These are phyloP conservation scores for Bjerkandera adusta DNA, from an alignment of 1,284 basidiomycete genomes.

Conservation along the genomic window DNA sequence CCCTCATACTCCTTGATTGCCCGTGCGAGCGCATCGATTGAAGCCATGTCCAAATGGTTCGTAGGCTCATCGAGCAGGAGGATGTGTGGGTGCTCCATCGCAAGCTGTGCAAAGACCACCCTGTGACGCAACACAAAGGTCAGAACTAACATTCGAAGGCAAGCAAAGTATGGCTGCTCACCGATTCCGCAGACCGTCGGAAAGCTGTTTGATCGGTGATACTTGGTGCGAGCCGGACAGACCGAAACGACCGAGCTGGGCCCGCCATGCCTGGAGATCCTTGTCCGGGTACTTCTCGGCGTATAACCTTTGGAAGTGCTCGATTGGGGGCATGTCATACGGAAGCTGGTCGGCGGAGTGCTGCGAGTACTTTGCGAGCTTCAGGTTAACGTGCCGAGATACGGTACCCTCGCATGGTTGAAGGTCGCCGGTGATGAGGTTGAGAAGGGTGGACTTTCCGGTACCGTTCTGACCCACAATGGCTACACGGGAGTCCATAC, in stretches of 20 bases:
- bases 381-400: constrained; percentile 86
- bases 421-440: constrained; percentile 88
- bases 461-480: constrained; percentile 99
- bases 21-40: constrained; percentile 91
- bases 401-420: constrained; percentile 85
- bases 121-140: constrained; percentile 35
- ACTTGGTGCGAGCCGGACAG: constrained; percentile 94
- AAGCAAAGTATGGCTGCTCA: no score
- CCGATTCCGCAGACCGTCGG: constrained; percentile 96
- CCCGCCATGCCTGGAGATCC: constrained; percentile 91
- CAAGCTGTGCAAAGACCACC: constrained; percentile 89
- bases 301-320: constrained; percentile 90
- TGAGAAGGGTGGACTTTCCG: constrained; percentile 95
- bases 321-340: constrained; percentile 90
- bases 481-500: constrained; percentile 94
- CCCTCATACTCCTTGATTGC: constrained; percentile 98
- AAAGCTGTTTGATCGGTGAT: constrained; percentile 87
- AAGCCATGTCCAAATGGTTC: constrained; percentile 93
- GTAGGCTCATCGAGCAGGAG: constrained; percentile 88
- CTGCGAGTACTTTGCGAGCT: constrained; percentile 97
- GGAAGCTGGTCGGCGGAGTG: constrained; percentile 99
- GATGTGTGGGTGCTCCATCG: constrained; percentile 94
- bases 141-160: constrained; percentile 8
- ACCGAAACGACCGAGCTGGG: constrained; percentile 95
- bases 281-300: constrained; percentile 90